A percentile compares a stretch with the other conserved stretches of the same genome.
phyloP scores from a whole-genome alignment of 352 stramenopile species.

The Phytophthora syringae region DNA sequence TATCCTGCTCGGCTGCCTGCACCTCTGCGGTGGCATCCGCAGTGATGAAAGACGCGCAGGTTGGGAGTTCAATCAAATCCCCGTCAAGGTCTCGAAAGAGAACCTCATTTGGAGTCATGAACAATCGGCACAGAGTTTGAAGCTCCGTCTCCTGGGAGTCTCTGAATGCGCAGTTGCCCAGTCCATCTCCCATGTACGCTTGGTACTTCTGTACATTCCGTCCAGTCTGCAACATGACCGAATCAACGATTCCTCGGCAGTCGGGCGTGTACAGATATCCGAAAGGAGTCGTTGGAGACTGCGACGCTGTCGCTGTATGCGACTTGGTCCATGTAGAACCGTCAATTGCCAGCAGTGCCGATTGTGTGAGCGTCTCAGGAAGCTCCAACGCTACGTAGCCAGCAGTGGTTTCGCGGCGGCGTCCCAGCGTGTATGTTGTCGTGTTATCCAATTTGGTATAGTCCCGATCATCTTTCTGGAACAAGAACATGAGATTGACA shows the following conservation, averaged over 20 bases:
- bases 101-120: slow-evolving; percentile 38
- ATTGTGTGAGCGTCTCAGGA: slow-evolving; percentile 38
- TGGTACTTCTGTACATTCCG: slow-evolving; percentile 59
- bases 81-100: slow-evolving; percentile 34
- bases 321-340: slow-evolving; percentile 41
- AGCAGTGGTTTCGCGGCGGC: slow-evolving; percentile 24
- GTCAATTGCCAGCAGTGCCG: slow-evolving; percentile 39
- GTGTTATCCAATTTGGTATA: slow-evolving; percentile 54
- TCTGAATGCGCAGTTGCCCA: slow-evolving; percentile 42
- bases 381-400: slow-evolving; percentile 28
- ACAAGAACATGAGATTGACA: slow-evolving; percentile 52
- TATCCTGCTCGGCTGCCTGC: slow-evolving; percentile 20
- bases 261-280: slow-evolving; percentile 50
- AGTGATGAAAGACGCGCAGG: slow-evolving; percentile 25
- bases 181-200: slow-evolving; percentile 43
- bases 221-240: slow-evolving; percentile 33
- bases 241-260: slow-evolving; percentile 33
- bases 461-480: slow-evolving; percentile 44
- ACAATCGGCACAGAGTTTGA: slow-evolving; percentile 44
- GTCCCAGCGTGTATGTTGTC: slow-evolving; percentile 41
- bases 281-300: slow-evolving; percentile 27
- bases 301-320: neutral
- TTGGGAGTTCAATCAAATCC: slow-evolving; percentile 21
- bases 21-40: neutral
- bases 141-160: slow-evolving; percentile 49